Evolutionary conservation across 139 green algal genomes (phyloP), one percentile per base, ranked within the genome.

Genomic region (Deuterostichococcus epilithicus): DNA sequence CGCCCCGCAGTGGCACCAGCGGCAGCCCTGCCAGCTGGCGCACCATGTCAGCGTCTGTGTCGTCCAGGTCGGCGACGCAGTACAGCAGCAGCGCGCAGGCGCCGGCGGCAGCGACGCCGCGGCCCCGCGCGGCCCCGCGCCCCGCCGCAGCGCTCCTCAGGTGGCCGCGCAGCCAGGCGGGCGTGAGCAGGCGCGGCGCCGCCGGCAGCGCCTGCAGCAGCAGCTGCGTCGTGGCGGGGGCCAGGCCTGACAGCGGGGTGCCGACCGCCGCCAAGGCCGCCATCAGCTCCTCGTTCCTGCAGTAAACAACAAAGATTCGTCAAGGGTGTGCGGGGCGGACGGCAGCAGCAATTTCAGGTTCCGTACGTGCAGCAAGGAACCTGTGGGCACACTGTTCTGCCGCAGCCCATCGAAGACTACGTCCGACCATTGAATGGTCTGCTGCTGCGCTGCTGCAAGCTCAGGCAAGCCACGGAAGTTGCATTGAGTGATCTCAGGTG

Each of bases 1-100:
- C 84, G 75, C 86, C 78, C 36, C 73, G 52, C 34, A 90, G 72
- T 5, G 90, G 90, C 37, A 92, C 68, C 70, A 94, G 76, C 69
- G 36, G 72, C 42, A 91, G 70, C 26, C 87, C 85, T 44, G 58
- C 70, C 45, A 92, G 80, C 47, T 79, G 36, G 33, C 58, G 2
- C 33, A 76, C 72, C 30, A 52, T 66, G 15, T 88, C 82, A n/a
- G 76, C 75, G 67, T 89, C 84, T 22, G 81, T 63, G 39, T 86
- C 72, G 38, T 87, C 81, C 30, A 86, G 32, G 52, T 88, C 87
- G 20, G 68, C 45, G n/a, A 94, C 66, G 66, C 75, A 84, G 78
- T 92, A 94, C 15, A 66, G 42, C 72, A 92, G 80, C 60, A 92
- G 73, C 1, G 65, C 32, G 1, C 77, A 30, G 8, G 78, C 69